phyloP scores from a whole-genome alignment of 78 protist genomes.

The Dictyostelium purpureum region DNA sequence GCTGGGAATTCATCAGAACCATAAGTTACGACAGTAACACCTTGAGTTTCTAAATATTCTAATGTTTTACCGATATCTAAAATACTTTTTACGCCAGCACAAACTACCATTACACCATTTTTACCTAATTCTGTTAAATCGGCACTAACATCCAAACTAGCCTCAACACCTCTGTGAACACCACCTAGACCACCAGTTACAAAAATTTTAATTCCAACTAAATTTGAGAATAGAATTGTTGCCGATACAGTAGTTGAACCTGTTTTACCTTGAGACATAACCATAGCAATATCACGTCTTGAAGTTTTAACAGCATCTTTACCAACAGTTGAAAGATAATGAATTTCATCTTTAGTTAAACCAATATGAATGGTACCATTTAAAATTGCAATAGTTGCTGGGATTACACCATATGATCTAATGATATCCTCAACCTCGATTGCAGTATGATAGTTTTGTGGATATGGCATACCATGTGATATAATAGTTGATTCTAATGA shows the following conservation, averaged over 20 bases:
- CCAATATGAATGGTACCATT: conserved; percentile 80
- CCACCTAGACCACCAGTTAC: conserved; percentile 99
- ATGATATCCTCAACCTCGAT: conserved; percentile 88
- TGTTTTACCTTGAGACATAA: conserved; percentile 14
- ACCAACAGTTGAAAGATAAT: conserved; percentile 75
- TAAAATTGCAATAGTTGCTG: conserved; percentile 97
- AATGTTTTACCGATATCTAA: conserved; percentile 93
- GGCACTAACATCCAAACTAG: conserved; percentile 94
- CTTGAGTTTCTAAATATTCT: conserved; percentile 89
- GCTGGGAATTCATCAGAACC: conserved; percentile 90
- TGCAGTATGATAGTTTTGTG: conserved; percentile 82
- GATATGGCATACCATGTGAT: conserved; percentile 93
- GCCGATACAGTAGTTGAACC: conserved; percentile 98
- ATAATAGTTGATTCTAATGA: conserved; percentile 98
- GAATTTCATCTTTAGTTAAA: conserved; percentile 40
- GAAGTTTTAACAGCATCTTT: conserved; percentile 85
- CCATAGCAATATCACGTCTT: conserved; percentile 93
- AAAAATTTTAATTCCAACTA: conserved; percentile 77
- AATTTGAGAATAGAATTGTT: conserved; percentile 90
- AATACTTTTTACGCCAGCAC: conserved; percentile 98
- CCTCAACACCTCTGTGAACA: conserved; percentile 92
- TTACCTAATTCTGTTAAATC: conserved; percentile 97
- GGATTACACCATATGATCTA: conserved; percentile 93
- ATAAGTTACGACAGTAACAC: conserved; percentile 89
- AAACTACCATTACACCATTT: conserved; percentile 96